These are phyloP conservation scores for Fraxinus sp. DNA, from an alignment of 305 asterid genomes.

Conservation along the genomic window DNA sequence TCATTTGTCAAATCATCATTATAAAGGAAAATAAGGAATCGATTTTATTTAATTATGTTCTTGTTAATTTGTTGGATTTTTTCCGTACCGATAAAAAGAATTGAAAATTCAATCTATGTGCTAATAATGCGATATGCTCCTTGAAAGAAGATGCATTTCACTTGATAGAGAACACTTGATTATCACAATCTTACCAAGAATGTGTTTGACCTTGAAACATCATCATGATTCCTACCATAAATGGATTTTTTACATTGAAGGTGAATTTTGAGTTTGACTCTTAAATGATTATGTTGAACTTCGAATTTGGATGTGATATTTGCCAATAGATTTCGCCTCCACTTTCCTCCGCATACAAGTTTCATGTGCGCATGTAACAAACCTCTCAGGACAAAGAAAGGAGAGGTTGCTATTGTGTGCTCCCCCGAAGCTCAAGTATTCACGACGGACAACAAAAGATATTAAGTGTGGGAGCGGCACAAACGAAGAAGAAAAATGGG, in stretches of 20 bases:
- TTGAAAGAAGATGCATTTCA: background rate
- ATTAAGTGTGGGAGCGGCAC: too few relatives aligned
- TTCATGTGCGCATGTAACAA: background rate
- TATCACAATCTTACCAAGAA: background rate
- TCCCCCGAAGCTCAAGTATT: too few relatives aligned
- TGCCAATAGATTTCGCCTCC: background rate
- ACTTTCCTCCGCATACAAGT: background rate
- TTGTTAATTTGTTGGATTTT: too few relatives aligned
- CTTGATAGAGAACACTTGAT: background rate
- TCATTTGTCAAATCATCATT: background rate
- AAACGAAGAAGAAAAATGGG: too few relatives aligned
- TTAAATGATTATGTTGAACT: background rate
- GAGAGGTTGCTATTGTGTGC: too few relatives aligned
- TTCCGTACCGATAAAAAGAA: too few relatives aligned
- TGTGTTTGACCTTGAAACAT: background rate
- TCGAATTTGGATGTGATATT: background rate
- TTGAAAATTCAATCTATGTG: too few relatives aligned
- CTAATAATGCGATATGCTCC: too few relatives aligned
- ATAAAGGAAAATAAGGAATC: background rate
- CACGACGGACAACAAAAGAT: too few relatives aligned
- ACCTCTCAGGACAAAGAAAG: too few relatives aligned
- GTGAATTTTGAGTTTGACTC: background rate
- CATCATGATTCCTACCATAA: background rate
- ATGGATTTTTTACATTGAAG: background rate
- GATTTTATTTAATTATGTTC: too few relatives aligned